Base-by-base conservation (phyloP, 441 rosid genomes). In the Rhodomyrtus psidioides region DNA sequence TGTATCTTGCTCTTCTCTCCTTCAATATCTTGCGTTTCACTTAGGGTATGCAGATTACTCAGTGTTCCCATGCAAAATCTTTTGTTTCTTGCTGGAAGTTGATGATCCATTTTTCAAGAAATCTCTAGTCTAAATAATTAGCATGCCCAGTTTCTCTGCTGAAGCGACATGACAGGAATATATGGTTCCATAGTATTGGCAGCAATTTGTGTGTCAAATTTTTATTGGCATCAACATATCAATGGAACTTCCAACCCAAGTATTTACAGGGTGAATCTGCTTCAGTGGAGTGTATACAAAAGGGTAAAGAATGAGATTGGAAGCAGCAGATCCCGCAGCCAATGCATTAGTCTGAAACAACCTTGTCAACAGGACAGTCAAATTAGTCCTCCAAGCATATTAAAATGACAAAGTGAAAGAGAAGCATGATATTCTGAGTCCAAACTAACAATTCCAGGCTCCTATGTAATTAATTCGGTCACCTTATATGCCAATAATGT, bases 191-290 rank as follows among this genome's bases (percentile, higher is more conserved):
- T n/a, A n/a, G n/a, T n/a, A n/a, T n/a, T n/a, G n/a, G n/a, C n/a
- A n/a, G n/a, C n/a, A n/a, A n/a, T n/a, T n/a, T n/a, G n/a, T n/a
- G n/a, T n/a, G n/a, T n/a, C n/a, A n/a, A n/a, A n/a, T n/a, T n/a
- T n/a, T n/a, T n/a, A n/a, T n/a, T n/a, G n/a, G n/a, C n/a, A n/a
- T n/a, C n/a, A n/a, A n/a, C n/a, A n/a, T n/a, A n/a, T n/a, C n/a
- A n/a, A n/a, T n/a, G n/a, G n/a, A n/a, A n/a, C n/a, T n/a, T 28
- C 99, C 99, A 88, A 96, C 98, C 99, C 99, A 97, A 44, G 99
- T 96, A 90, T 97, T 96, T 85, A 94, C 92, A 30, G 99, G 99
- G 91, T 97, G 99, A 92, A 95, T 92, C 91, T 97, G 99, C 94
- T 97, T 97, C 95, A 97, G 91, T 55, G 99, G 99, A 82, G 99